Conservation (phyloP, 345 rosid genomes). For the Geranium brycei region DNA sequence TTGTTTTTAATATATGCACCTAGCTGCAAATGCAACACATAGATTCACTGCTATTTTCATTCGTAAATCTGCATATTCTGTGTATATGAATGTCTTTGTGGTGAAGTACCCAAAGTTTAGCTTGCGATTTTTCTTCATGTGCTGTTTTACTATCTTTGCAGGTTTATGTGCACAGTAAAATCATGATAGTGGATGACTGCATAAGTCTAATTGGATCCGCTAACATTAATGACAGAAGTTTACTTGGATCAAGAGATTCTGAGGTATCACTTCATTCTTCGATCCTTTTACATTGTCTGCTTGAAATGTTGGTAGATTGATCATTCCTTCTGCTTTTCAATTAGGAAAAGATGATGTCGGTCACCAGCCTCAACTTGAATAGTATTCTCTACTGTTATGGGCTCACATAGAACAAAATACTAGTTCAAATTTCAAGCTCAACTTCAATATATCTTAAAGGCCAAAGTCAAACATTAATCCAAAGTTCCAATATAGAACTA, state of each 20-base stretch:
- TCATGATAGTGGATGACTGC: conserved; percentile 81
- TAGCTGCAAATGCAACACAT: background rate
- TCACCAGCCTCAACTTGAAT: too few species aligned
- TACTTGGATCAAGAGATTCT: conserved; percentile 98
- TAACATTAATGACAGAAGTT: conserved; percentile 87
- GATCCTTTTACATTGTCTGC: conserved; percentile 2
- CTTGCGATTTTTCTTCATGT: background rate
- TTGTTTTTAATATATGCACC: background rate
- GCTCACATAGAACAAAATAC: too few species aligned
- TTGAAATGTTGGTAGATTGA: background rate
- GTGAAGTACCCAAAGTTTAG: background rate
- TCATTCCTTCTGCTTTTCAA: background rate
- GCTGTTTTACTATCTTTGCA: conserved; percentile 14
- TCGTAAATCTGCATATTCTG: background rate
- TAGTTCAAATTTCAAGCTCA: too few species aligned
- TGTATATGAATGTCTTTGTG: background rate
- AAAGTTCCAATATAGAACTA: too few species aligned
- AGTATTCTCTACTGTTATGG: too few species aligned
- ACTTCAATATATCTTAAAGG: too few species aligned
- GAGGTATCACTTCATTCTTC: conserved; percentile 42
- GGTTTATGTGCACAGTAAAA: conserved; percentile 95
- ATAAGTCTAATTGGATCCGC: conserved; percentile 77
- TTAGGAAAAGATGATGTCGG: too few species aligned
- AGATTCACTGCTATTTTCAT: background rate
- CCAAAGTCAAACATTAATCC: too few species aligned